A percentile compares a stretch with the other conserved stretches of the same genome.
phyloP scores from a whole-genome alignment of 2,329 filamentous ascomycete genomes.

The Bertia moriformis region DNA sequence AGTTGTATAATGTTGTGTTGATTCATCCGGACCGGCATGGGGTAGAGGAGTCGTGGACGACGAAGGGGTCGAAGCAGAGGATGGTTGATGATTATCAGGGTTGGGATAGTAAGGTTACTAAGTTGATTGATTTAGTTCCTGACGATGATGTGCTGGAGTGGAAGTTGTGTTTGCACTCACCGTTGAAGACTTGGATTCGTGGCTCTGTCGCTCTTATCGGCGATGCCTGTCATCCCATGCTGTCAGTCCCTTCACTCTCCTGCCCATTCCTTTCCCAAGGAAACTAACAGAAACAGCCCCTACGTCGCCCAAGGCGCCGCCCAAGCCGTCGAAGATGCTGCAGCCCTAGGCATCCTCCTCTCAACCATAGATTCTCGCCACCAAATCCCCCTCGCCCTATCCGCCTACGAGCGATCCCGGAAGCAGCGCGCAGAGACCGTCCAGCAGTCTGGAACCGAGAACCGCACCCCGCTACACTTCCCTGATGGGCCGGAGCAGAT shows the following conservation, averaged over 20 bases:
- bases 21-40: constrained; percentile 46
- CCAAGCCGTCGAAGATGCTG: constrained; percentile 50
- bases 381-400: constrained; percentile 26
- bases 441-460: constrained; percentile 39
- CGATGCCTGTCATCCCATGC: constrained; percentile 47
- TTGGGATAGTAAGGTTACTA: constrained; percentile 45
- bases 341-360: constrained; percentile 35
- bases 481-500: constrained; percentile 24
- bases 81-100: constrained; percentile 45
- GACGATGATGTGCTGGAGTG: constrained; percentile 54
- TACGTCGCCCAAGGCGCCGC: constrained; percentile 51
- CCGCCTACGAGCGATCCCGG: constrained; percentile 37
- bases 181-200: constrained; percentile 45
- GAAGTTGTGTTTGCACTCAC: constrained; percentile 47
- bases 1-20: constrained; percentile 53
- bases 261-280: no score
- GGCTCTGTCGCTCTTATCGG: constrained; percentile 36
- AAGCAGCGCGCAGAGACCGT: constrained; percentile 39
- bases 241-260: constrained; percentile 13
- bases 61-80: constrained; percentile 39
- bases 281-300: constrained; percentile 15
- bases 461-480: constrained; percentile 35
- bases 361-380: constrained; percentile 25
- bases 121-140: constrained; percentile 44
- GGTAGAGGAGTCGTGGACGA: constrained; percentile 47